Conservation (phyloP, 2,329 filamentous ascomycete species). For the Sphaerulina vaccinii region DNA sequence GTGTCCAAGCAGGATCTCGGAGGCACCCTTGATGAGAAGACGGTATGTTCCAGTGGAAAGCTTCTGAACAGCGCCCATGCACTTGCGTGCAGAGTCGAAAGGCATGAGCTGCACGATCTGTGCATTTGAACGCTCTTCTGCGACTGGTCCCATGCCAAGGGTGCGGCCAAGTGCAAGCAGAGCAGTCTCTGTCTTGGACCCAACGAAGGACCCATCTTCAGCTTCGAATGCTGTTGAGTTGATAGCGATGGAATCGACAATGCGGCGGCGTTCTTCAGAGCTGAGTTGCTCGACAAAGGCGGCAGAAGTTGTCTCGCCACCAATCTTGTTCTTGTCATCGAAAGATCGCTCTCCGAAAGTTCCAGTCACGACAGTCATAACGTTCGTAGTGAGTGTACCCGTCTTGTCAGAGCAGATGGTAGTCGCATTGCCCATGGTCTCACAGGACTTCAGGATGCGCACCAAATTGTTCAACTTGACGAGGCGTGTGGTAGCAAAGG, state of each 20-base stretch:
- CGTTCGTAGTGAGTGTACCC: slow-evolving; percentile 70
- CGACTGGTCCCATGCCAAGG: slow-evolving; percentile 62
- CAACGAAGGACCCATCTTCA: slow-evolving; percentile 67
- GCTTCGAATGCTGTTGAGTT: slow-evolving; percentile 70
- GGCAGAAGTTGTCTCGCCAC: slow-evolving; percentile 50
- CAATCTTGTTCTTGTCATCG: slow-evolving; percentile 38
- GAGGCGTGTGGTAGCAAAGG: slow-evolving; percentile 66
- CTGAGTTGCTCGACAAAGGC: slow-evolving; percentile 57
- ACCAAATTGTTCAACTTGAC: slow-evolving; percentile 69
- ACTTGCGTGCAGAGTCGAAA: slow-evolving; percentile 67
- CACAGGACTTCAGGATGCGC: slow-evolving; percentile 64
- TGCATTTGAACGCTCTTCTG: slow-evolving; percentile 61
- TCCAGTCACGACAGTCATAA: slow-evolving; percentile 74
- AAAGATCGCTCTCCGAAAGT: slow-evolving; percentile 57
- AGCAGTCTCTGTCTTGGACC: slow-evolving; percentile 76
- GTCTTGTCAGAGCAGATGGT: slow-evolving; percentile 81
- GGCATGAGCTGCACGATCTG: slow-evolving; percentile 56
- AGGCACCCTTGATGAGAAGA: slow-evolving; percentile 54
- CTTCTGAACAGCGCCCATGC: slow-evolving; percentile 65
- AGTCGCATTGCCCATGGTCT: slow-evolving; percentile 70
- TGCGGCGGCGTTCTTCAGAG: slow-evolving; percentile 53
- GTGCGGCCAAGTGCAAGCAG: slow-evolving; percentile 67
- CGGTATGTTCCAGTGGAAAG: slow-evolving; percentile 53
- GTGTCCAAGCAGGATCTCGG: slow-evolving; percentile 50
- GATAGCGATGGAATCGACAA: slow-evolving; percentile 63